Evolutionary conservation across 768 basidiomycete species (phyloP).

Genomic region (Rossbeevera mucosa): DNA sequence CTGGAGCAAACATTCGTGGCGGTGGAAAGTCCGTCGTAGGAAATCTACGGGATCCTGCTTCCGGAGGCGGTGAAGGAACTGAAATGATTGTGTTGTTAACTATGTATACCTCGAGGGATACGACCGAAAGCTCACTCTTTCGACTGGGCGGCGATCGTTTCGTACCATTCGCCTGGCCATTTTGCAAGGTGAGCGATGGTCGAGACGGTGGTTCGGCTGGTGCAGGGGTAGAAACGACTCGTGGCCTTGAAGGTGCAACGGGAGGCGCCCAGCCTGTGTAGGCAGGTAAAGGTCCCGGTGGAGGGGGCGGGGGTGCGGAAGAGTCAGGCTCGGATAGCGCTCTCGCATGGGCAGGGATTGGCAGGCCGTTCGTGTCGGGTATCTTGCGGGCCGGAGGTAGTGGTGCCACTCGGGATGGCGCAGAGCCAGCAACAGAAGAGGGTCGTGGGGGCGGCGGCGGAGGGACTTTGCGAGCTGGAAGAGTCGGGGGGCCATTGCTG

Average conservation of each 20-base stretch:
- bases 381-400: slow-evolving; percentile 40
- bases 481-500: slow-evolving; percentile 9
- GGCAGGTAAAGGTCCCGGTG: slow-evolving; percentile 27
- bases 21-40: slow-evolving; percentile 76
- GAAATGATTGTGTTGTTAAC: slow-evolving; percentile 13
- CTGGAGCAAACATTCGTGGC: slow-evolving; percentile 57
- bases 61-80: slow-evolving; percentile 59
- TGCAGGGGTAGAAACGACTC: slow-evolving; percentile 24
- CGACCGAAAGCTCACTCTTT: slow-evolving; percentile 40
- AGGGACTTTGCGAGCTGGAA: slow-evolving; percentile 34
- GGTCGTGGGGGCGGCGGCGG: slow-evolving; percentile 45
- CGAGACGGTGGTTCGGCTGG: slow-evolving; percentile 17
- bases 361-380: slow-evolving; percentile 23
- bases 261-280: slow-evolving; percentile 23
- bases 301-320: slow-evolving; percentile 31
- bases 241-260: slow-evolving; percentile 16
- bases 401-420: slow-evolving; percentile 32
- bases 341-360: slow-evolving; percentile 37
- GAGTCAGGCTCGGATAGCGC: slow-evolving; percentile 44
- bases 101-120: not conserved
- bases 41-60: slow-evolving; percentile 65
- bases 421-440: slow-evolving; percentile 29
- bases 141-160: slow-evolving; percentile 37
- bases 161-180: slow-evolving; percentile 27
- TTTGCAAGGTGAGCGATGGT: slow-evolving; percentile 8